Conservation (phyloP, 73 alveolate genomes). For the Loxodes magnus region DNA sequence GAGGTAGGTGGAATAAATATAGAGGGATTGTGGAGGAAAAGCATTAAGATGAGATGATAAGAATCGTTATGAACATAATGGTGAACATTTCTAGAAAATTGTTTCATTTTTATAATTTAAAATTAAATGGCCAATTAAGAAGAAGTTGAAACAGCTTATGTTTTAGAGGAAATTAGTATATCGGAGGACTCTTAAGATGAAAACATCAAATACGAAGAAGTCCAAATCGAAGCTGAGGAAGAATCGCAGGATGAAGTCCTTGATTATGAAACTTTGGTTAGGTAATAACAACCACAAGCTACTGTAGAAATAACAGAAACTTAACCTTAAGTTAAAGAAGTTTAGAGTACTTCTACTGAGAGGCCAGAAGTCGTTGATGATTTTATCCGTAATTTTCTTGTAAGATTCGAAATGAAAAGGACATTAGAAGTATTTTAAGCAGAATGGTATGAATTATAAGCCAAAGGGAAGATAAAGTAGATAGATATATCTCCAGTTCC, state of each 20-base stretch:
- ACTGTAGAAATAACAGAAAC: neutral
- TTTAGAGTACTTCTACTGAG: constrained; percentile 59
- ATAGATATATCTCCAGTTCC: constrained; percentile 90
- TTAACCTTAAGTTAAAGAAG: constrained; percentile 17
- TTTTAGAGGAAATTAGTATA: no score
- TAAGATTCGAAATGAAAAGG: constrained; percentile 75
- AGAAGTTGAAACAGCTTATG: no score
- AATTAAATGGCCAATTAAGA: no score
- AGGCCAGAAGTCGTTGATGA: constrained; percentile 97
- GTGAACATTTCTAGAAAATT: no score
- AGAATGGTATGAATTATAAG: constrained; percentile 89
- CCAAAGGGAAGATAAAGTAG: constrained; percentile 94
- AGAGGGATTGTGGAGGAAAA: no score
- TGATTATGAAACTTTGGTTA: neutral
- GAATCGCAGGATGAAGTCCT: neutral
- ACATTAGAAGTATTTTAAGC: constrained; percentile 87
- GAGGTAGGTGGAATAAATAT: no score
- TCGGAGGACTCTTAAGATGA: no score
- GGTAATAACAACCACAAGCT: no score
- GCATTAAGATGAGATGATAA: no score
- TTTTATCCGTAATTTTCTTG: constrained; percentile 94
- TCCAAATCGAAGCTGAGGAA: constrained; percentile 1
- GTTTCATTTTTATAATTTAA: no score
- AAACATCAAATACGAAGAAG: constrained; percentile 1
- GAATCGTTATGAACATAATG: no score